Base-by-base conservation (phyloP, 2,329 filamentous ascomycete species). In the Aspergillus puulaauensis region DNA sequence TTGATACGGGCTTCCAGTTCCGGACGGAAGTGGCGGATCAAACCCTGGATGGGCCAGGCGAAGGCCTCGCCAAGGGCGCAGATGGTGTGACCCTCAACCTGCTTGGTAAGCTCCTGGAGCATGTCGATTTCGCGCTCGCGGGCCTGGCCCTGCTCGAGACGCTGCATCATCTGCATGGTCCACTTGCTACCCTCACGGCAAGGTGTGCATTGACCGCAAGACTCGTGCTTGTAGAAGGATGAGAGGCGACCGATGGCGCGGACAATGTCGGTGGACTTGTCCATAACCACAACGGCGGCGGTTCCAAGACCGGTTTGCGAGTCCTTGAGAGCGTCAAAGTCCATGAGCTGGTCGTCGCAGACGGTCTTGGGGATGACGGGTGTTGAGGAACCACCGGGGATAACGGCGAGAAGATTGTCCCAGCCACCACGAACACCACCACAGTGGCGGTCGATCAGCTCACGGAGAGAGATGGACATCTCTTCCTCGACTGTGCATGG, bases 141-240 rank as follows among this genome's bases (percentile, higher is more conserved):
- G 60, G 90, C 95, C 77, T 91, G 86, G 59, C 95, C 95, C 76
- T 90, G 90, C 82, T 96, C 92, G 69, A 99, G 96, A 57, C 95
- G 89, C 77, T 90, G 83, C 95, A 99, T 98, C 77, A 99, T 98
- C 83, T 99, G 93, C 79, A 96, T 90, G 11, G 93, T 97, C 95
- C 95, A 99, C 82, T 96, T 97, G 82, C 90, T 96, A 65, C 95
- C 95, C 81, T 99, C 95, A 74, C 95, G 90, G 85, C 95, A 99
- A n/a, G 95, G 95, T 58, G 95, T 99, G 83, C 95, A 99, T 81
- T 99, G 95, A 60, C 95, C 95, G 77, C 95, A 99, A 66, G 88
- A 93, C 83, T 99, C 95, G 82, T 99, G 95, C 78, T 93, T 90
- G 83, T 99, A 99, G 83, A 99, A 99, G 76, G 93, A 91, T 70